Evolutionary conservation across 352 stramenopile genomes (phyloP).

Genomic region (Pythium apleroticum): DNA sequence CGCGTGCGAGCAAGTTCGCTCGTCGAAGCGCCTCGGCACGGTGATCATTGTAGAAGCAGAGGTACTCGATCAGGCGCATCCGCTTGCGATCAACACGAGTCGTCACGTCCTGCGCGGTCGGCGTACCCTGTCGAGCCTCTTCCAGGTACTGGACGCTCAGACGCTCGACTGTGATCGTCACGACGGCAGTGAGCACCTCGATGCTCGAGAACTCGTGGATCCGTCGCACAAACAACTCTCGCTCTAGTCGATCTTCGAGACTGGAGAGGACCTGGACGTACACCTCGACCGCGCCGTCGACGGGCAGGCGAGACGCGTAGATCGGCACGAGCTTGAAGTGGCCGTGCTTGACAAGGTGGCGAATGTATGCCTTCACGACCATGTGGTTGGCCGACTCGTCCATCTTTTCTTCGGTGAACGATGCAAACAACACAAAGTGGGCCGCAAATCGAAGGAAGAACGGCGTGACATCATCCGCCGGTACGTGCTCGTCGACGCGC

Average conservation of each 20-base stretch:
- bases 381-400: conserved; percentile 67
- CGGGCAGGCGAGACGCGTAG: conserved; percentile 68
- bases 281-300: conserved; percentile 54
- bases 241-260: conserved; percentile 62
- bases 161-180: conserved; percentile 54
- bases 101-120: conserved; percentile 30
- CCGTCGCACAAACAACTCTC: conserved; percentile 64
- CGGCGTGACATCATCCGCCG: conserved; percentile 49
- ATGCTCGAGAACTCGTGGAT: conserved; percentile 68
- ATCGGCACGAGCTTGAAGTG: conserved; percentile 77
- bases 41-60: conserved; percentile 76
- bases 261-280: conserved; percentile 73
- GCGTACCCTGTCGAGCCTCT: conserved; percentile 5
- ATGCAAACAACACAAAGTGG: conserved; percentile 78
- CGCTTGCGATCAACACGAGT: conserved; percentile 53
- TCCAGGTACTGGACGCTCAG: conserved; percentile 39
- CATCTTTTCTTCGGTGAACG: conserved; percentile 66
- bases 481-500: conserved; percentile 38
- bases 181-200: conserved; percentile 60
- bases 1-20: conserved; percentile 59
- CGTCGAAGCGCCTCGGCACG: conserved; percentile 55
- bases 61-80: conserved; percentile 66
- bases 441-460: conserved; percentile 74
- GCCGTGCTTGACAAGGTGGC: conserved; percentile 75
- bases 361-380: conserved; percentile 83